Evolutionary conservation across 495 filamentous ascomycete genomes (phyloP), one percentile per base, ranked within the genome.

Genomic region (Xylaria flabelliformis): DNA sequence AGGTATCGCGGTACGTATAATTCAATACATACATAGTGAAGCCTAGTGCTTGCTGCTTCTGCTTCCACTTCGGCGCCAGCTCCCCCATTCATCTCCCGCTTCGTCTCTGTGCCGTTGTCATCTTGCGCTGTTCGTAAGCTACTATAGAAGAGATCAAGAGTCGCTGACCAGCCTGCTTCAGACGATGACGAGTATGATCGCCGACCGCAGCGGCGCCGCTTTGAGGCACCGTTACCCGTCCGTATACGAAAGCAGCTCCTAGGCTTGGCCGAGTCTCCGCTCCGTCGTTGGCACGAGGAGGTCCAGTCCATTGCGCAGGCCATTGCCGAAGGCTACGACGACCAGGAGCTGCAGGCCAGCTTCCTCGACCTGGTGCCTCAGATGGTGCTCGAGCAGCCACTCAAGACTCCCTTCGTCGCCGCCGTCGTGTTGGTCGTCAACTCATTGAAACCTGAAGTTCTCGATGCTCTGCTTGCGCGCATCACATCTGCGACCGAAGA

Each of bases 351-450:
- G 29, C 86, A 87, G 63, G 84, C 83, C 53, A 88, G 87, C 58
- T 95, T 95, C 75, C 82, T 92, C 66, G 89, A 91, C 68, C 85
- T 95, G 39, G 81, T 90, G 26, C 81, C 95, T 61, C 92, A 94
- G 78, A 85, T 98, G 69, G 85, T 91, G 53, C 76, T 94, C 26
- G 96, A 99, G 82, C 96, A 99, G 81, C 95, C 97, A 0, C 91
- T 99, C 81, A 98, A 98, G 83, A 95, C 94, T 65, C 97, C 96
- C 2, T 98, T 97, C 79, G 86, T 96, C 65, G 94, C 94, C 36
- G 92, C 91, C 32, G 89, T 94, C 4, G 85, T 94, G 36, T 85
- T 97, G 62, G 87, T 92, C 56, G 85, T 89, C 70, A 96, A 98
- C 82, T 85, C 86, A 44, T 81, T 91, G 71, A 93, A 92, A 58